phyloP scores from a whole-genome alignment of 2,329 filamentous ascomycete genomes.

The Clonostachys chloroleuca region DNA sequence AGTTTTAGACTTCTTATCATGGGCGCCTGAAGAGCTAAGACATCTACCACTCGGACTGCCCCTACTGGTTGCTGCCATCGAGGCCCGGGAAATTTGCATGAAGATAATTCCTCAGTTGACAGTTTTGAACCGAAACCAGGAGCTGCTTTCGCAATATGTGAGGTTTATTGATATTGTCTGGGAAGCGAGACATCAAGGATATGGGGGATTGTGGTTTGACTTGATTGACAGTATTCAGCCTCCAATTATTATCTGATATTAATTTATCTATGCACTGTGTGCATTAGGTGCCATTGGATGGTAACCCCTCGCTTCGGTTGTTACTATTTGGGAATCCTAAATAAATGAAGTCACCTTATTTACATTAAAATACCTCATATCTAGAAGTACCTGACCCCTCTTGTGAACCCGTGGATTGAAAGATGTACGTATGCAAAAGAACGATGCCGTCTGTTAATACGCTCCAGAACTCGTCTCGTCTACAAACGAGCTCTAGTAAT shows the following conservation, averaged over 20 bases:
- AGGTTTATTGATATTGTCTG: constrained; percentile 3
- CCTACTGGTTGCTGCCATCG: constrained; percentile 7
- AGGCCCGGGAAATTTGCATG: constrained; percentile 1
- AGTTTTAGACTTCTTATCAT: not conserved
- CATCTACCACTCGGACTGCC: constrained; percentile 7
- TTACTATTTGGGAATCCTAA: no score
- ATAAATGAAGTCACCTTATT: no score
- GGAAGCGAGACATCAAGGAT: constrained; percentile 3
- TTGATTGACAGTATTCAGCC: not conserved
- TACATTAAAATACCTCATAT: no score
- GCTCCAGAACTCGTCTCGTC: no score
- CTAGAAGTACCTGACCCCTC: no score
- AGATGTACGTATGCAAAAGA: no score
- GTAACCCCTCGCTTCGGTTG: no score
- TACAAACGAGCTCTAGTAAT: no score
- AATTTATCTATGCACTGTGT: no score
- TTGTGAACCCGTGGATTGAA: no score
- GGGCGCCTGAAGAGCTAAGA: constrained; percentile 2
- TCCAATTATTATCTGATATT: not conserved
- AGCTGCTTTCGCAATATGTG: not conserved
- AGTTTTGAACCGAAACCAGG: constrained; percentile 2
- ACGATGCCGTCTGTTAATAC: no score
- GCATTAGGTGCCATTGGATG: no score
- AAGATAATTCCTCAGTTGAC: constrained; percentile 1
- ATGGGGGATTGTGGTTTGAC: constrained; percentile 6